These are phyloP conservation scores for Jaenimonas drosophilae DNA, from an alignment of 208 protist genomes.

Conservation along the genomic window DNA sequence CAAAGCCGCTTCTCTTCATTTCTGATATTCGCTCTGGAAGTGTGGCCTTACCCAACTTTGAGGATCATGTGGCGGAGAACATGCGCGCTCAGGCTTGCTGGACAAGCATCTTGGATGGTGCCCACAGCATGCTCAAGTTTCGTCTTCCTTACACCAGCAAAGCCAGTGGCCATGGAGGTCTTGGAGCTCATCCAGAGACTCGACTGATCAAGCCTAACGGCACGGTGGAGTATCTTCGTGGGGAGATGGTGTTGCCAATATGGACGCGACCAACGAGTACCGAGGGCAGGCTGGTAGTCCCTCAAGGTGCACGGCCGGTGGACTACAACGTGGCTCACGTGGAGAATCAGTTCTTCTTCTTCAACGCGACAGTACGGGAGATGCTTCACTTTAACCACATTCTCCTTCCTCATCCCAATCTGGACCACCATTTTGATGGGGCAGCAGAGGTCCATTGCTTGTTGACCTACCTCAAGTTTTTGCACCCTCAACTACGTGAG, in stretches of 20 bases:
- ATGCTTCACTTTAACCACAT: conserved; percentile 88
- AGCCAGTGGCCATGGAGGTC: conserved; percentile 31
- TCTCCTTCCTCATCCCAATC: conserved; percentile 28
- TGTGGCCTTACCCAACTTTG: conserved; percentile 76
- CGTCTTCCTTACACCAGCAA: conserved; percentile 89
- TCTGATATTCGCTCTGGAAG: conserved; percentile 91
- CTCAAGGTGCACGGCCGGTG: conserved; percentile 48
- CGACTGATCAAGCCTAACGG: conserved; percentile 58
- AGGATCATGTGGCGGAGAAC: conserved; percentile 86
- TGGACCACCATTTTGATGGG: conserved; percentile 94
- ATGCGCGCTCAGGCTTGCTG: conserved; percentile 90
- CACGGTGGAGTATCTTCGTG: conserved; percentile 79
- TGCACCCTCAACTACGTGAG: conserved; percentile 29
- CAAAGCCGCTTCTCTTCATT: conserved; percentile 87
- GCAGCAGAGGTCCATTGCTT: conserved; percentile 88
- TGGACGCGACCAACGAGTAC: conserved; percentile 95
- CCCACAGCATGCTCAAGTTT: conserved; percentile 94
- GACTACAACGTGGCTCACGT: conserved; percentile 63
- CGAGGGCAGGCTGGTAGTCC: conserved; percentile 90
- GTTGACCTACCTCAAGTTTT: conserved; percentile 50
- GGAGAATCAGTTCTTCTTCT: conserved; percentile 94
- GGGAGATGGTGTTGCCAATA: conserved; percentile 89
- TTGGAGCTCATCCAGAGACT: conserved; percentile 18
- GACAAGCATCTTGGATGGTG: conserved; percentile 83
- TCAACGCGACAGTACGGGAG: conserved; percentile 89